These are phyloP conservation scores for Candida ponderosae DNA, from an alignment of 805 yeast genomes.

Conservation along the genomic window DNA sequence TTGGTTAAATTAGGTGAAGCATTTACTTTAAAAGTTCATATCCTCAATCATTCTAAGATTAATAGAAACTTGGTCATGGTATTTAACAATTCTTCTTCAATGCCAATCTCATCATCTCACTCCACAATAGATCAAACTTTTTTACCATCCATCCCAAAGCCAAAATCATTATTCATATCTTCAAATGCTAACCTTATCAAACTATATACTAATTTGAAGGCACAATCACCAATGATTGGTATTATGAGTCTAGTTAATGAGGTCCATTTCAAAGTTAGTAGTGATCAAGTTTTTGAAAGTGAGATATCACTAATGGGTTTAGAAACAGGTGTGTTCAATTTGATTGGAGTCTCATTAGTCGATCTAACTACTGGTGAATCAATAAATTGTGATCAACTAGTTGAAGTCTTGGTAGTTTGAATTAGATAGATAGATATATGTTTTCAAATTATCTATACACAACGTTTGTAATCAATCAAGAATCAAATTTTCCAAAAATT, in stretches of 20 bases:
- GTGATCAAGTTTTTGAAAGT: slow-evolving; percentile 57
- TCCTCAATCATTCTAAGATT: slow-evolving; percentile 50
- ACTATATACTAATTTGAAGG: slow-evolving; percentile 29
- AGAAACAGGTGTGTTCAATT: slow-evolving; percentile 53
- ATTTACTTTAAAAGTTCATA: slow-evolving; percentile 57
- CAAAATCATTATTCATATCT: slow-evolving; percentile 12
- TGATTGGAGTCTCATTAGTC: slow-evolving; percentile 58
- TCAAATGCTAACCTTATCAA: slow-evolving; percentile 20
- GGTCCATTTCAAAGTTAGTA: slow-evolving; percentile 49
- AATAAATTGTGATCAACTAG: slow-evolving; percentile 59
- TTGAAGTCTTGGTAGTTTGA: slow-evolving; percentile 54
- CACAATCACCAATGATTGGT: slow-evolving; percentile 46
- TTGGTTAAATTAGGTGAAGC: slow-evolving; percentile 51
- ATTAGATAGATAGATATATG: no score
- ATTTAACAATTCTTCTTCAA: slow-evolving; percentile 11
- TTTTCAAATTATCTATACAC: slow-evolving; percentile 1
- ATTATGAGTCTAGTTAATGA: slow-evolving; percentile 60
- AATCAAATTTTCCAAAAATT: slow-evolving; percentile 21
- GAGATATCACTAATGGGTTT: slow-evolving; percentile 54
- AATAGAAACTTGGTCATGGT: slow-evolving; percentile 45
- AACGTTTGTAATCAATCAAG: no score
- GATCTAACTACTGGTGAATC: slow-evolving; percentile 61
- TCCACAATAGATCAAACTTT: slow-evolving; percentile 8
- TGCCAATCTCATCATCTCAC: slow-evolving; percentile 3
- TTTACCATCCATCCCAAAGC: slow-evolving; percentile 18